phyloP scores from a whole-genome alignment of 352 stramenopile species.

The Aphanomyces euteiches region DNA sequence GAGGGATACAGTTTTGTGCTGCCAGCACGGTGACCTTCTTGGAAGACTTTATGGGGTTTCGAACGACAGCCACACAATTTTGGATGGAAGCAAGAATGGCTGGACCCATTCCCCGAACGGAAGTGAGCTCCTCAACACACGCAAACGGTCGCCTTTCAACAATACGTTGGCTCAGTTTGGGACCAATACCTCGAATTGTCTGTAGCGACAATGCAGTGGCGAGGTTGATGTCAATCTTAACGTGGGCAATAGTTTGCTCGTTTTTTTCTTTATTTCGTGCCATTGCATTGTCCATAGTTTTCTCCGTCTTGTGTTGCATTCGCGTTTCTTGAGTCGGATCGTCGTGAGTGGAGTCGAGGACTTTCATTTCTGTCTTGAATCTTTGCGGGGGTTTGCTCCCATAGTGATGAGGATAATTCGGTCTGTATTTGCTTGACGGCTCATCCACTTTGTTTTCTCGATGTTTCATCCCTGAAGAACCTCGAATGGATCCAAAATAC shows the following conservation, averaged over 20 bases:
- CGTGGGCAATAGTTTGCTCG: not conserved
- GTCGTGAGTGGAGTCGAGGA: not conserved
- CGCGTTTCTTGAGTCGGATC: not conserved
- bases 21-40: no score
- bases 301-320: not conserved
- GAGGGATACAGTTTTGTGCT: no score
- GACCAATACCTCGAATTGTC: slow-evolving; percentile 44
- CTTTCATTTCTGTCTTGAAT: no score
- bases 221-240: slow-evolving; percentile 48
- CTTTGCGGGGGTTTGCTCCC: no score
- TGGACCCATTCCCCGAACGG: slow-evolving; percentile 47
- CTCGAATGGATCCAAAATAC: no score
- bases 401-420: no score
- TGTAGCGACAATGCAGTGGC: slow-evolving; percentile 41
- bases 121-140: slow-evolving; percentile 38
- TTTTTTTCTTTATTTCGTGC: not conserved
- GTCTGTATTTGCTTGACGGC: no score
- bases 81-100: not conserved
- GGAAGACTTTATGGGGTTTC: no score
- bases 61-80: not conserved
- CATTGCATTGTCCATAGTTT: no score
- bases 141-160: slow-evolving; percentile 46
- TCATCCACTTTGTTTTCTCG: no score
- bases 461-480: no score
- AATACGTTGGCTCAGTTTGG: slow-evolving; percentile 42